Evolutionary conservation across 2,329 filamentous ascomycete species (phyloP).

Genomic region (Colletotrichum brevisporum): DNA sequence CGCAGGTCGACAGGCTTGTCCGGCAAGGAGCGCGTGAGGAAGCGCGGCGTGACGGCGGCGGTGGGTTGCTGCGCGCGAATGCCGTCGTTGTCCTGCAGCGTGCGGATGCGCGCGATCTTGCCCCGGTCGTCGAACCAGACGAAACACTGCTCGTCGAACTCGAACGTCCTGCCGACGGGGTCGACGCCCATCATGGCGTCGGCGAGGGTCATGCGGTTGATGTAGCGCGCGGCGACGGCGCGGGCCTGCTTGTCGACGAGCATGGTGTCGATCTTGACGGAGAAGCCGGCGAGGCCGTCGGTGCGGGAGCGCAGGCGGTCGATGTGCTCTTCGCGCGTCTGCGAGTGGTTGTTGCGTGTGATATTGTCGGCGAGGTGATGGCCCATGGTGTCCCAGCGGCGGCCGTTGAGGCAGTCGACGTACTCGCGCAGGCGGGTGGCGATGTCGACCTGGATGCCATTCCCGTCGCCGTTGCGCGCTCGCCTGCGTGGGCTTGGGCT

Average conservation of each 20-base stretch:
- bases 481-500: conserved; percentile 20
- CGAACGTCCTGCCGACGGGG: conserved; percentile 11
- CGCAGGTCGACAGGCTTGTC: conserved; percentile 19
- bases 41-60: conserved; percentile 27
- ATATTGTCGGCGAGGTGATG: conserved; percentile 34
- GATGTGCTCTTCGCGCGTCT: conserved; percentile 36
- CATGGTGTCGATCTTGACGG: conserved; percentile 35
- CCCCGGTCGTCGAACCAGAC: conserved; percentile 37
- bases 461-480: conserved; percentile 29
- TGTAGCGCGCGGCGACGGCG: conserved; percentile 31
- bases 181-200: conserved; percentile 5
- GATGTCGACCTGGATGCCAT: conserved; percentile 36
- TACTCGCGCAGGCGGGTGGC: conserved; percentile 36
- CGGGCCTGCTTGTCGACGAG: conserved; percentile 29
- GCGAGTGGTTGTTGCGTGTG: conserved; percentile 25
- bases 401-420: conserved; percentile 37
- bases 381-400: conserved; percentile 29
- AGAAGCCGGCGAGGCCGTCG: conserved; percentile 19
- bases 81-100: conserved; percentile 37
- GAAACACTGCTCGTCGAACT: conserved; percentile 38
- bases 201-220: conserved; percentile 28
- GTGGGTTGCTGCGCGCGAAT: conserved; percentile 25
- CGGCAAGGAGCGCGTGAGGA: conserved; percentile 23
- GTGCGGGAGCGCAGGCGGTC: conserved; percentile 23
- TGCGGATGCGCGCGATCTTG: conserved; percentile 33